phyloP scores from a whole-genome alignment of 2,329 filamentous ascomycete species.

The Fusarium decemcellulare region DNA sequence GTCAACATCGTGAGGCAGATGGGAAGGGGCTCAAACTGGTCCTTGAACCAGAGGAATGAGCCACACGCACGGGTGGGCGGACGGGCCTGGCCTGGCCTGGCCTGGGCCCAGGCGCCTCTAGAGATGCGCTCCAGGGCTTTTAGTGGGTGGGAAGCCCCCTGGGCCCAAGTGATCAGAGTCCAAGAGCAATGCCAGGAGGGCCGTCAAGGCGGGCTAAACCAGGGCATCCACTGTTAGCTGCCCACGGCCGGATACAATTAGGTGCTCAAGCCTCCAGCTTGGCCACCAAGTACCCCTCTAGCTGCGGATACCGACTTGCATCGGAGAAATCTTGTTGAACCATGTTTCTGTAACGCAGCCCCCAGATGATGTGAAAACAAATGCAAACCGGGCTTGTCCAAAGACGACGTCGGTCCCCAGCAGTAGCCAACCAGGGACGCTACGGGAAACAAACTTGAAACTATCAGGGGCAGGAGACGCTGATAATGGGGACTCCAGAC shows the following conservation, averaged over 20 bases:
- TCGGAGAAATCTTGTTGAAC: constrained; percentile 10
- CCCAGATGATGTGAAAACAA: constrained; percentile 1
- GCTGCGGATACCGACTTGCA: constrained; percentile 16
- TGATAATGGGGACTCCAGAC: not conserved
- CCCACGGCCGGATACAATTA: constrained; percentile 18
- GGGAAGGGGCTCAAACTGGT: not conserved
- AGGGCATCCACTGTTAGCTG: constrained; percentile 28
- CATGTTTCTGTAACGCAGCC: constrained; percentile 1
- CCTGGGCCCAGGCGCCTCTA: not conserved
- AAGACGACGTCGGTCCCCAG: not conserved
- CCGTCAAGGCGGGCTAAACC: not conserved
- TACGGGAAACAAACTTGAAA: constrained; percentile 19
- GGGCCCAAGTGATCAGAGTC: constrained; percentile 1
- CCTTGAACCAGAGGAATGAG: not conserved
- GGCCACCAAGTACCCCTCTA: constrained; percentile 20
- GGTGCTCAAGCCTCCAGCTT: not conserved
- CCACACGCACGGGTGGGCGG: not conserved
- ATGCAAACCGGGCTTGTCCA: not conserved
- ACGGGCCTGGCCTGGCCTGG: not conserved
- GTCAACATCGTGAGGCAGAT: not conserved
- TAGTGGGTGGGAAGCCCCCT: constrained; percentile 2
- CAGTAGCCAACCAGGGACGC: constrained; percentile 16
- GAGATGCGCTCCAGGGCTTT: not conserved
- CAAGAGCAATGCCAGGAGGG: not conserved
- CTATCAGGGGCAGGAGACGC: constrained; percentile 9